Conservation (phyloP, 352 stramenopile genomes). For the Pythium aristosporum region DNA sequence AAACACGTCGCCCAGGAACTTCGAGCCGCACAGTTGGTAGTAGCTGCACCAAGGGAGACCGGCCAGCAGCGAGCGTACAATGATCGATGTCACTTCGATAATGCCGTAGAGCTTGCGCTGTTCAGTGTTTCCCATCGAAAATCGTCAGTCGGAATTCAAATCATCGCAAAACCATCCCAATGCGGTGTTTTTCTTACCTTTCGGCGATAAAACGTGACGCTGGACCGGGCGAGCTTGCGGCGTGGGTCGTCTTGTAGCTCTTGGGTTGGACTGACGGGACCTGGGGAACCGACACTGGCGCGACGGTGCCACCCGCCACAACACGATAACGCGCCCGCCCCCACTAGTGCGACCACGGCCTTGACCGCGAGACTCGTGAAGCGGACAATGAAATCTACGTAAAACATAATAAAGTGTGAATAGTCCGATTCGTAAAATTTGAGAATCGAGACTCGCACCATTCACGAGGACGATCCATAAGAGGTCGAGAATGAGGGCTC, state of each 20-base stretch:
- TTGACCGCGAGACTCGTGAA: slow-evolving; percentile 62
- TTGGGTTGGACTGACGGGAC: slow-evolving; percentile 35
- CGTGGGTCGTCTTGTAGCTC: slow-evolving; percentile 43
- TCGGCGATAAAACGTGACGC: slow-evolving; percentile 58
- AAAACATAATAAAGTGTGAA: background rate
- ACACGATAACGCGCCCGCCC: slow-evolving; percentile 35
- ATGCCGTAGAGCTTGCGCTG: slow-evolving; percentile 76
- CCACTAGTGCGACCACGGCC: slow-evolving; percentile 48
- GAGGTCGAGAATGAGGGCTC: slow-evolving; percentile 56
- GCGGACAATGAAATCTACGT: slow-evolving; percentile 69
- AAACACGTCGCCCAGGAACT: slow-evolving; percentile 73
- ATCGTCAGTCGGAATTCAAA: no score
- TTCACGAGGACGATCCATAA: slow-evolving; percentile 79
- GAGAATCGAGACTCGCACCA: slow-evolving; percentile 29
- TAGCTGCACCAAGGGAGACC: slow-evolving; percentile 76
- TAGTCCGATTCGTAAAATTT: background rate
- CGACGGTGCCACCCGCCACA: slow-evolving; percentile 6
- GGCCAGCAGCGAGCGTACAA: slow-evolving; percentile 55
- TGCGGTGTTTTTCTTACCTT: slow-evolving; percentile 39
- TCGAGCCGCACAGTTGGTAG: slow-evolving; percentile 70
- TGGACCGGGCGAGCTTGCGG: slow-evolving; percentile 44
- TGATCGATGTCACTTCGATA: slow-evolving; percentile 74
- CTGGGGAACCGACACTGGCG: background rate
- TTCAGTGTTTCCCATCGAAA: no score
- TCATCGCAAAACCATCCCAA: no score